These are phyloP conservation scores for Cryptococcus depauperatus DNA, from an alignment of 1,284 basidiomycete species.

Conservation along the genomic window DNA sequence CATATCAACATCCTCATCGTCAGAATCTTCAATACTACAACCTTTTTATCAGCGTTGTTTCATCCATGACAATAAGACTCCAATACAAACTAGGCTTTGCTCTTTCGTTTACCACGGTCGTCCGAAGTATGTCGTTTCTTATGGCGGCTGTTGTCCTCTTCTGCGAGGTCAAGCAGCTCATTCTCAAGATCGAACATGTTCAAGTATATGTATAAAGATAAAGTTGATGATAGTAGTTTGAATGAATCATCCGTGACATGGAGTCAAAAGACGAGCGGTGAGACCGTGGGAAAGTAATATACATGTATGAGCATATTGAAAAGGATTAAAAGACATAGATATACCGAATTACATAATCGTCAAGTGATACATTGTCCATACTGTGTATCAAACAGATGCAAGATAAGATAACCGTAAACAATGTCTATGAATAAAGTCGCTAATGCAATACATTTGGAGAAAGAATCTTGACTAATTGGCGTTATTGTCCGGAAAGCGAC, in stretches of 20 bases:
- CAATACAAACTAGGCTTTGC: constrained; percentile 30
- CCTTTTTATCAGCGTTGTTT: constrained; percentile 4
- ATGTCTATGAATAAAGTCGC: too few relatives aligned
- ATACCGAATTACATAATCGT: too few relatives aligned
- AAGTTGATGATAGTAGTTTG: neutral
- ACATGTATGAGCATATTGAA: too few relatives aligned
- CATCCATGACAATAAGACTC: constrained; percentile 25
- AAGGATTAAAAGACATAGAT: too few relatives aligned
- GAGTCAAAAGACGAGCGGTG: neutral
- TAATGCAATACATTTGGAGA: too few relatives aligned
- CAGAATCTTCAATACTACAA: constrained; percentile 16
- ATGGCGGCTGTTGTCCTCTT: constrained; percentile 35
- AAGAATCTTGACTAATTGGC: too few relatives aligned
- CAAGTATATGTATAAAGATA: neutral
- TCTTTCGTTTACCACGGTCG: constrained; percentile 24
- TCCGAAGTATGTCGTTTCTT: constrained; percentile 27
- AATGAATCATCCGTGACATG: neutral
- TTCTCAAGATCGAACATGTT: constrained; percentile 43
- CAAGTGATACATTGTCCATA: too few relatives aligned
- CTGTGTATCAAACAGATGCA: too few relatives aligned
- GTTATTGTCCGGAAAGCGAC: too few relatives aligned
- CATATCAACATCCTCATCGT: constrained; percentile 34
- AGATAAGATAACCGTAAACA: too few relatives aligned
- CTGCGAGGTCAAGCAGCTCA: constrained; percentile 44
- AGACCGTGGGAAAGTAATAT: neutral